Percentiles rank a stretch among this genome's conserved stretches.
Conservation (phyloP, 371 early-diverging fungal species). For the Mucor racemosus region DNA sequence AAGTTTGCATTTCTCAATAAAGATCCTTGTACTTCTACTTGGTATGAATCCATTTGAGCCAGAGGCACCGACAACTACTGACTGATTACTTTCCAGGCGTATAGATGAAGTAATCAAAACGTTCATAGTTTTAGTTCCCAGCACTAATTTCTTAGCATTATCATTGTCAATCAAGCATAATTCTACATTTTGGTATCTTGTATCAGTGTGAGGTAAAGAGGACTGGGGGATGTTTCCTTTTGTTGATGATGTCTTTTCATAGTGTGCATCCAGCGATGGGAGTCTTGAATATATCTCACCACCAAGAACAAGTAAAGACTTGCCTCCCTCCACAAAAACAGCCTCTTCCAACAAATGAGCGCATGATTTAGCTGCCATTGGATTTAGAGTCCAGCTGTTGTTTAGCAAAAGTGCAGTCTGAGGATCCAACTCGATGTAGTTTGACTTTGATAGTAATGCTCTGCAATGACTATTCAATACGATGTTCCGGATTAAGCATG, state of each 20-base stretch:
- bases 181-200: not conserved
- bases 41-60: slow-evolving; percentile 29
- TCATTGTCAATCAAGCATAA: slow-evolving; percentile 15
- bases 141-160: slow-evolving; percentile 24
- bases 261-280: slow-evolving; percentile 15
- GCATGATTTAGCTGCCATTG: not conserved
- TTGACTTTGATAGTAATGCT: not conserved
- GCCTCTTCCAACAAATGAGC: slow-evolving; percentile 13
- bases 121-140: slow-evolving; percentile 33
- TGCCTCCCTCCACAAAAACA: slow-evolving; percentile 12
- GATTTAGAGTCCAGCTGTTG: slow-evolving; percentile 12
- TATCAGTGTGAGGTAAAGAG: too few species aligned
- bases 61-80: slow-evolving; percentile 25
- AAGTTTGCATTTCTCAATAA: slow-evolving; percentile 16
- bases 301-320: slow-evolving; percentile 10
- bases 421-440: too few species aligned
- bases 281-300: slow-evolving; percentile 19
- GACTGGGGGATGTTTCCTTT: slow-evolving; percentile 16
- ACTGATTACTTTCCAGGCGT: slow-evolving; percentile 19
- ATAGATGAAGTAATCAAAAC: slow-evolving; percentile 24
- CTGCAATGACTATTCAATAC: not conserved
- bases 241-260: slow-evolving; percentile 12
- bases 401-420: not conserved
- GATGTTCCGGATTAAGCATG: not conserved
- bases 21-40: slow-evolving; percentile 20